Conservation (phyloP, 2,329 filamentous ascomycete genomes). For the Calycina herbarum region DNA sequence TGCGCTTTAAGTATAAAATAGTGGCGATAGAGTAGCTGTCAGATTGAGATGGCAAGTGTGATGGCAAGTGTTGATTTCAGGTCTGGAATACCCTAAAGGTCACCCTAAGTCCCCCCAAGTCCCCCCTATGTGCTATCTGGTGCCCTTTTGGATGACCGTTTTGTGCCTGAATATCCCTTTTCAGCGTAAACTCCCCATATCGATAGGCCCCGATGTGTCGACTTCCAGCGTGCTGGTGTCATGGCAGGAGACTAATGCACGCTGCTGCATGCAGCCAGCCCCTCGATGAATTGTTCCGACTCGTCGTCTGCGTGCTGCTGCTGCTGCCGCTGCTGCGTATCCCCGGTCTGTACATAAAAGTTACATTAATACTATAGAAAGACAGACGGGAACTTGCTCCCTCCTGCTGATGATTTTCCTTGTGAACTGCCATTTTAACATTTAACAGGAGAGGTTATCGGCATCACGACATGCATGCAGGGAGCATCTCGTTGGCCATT, state of each 20-base stretch:
- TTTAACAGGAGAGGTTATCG: no score
- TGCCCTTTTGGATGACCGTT: background rate
- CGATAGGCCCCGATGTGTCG: background rate
- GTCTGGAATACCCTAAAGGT: background rate
- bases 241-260: background rate
- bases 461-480: no score
- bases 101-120: background rate
- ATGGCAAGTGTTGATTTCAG: background rate
- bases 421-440: no score
- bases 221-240: slow-evolving; percentile 2
- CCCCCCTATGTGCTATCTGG: background rate
- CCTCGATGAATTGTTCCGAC: background rate
- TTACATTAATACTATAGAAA: background rate
- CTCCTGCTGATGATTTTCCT: no score
- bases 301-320: background rate
- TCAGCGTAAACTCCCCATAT: background rate
- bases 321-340: background rate
- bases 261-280: background rate
- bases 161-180: background rate
- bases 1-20: no score
- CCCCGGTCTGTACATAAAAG: background rate
- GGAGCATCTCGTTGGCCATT: no score
- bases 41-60: no score
- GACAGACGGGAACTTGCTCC: no score
- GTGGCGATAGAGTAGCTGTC: no score